Evolutionary conservation across 176 grass and related monocot genomes (phyloP).

Genomic region (Oryza meridionalis): DNA sequence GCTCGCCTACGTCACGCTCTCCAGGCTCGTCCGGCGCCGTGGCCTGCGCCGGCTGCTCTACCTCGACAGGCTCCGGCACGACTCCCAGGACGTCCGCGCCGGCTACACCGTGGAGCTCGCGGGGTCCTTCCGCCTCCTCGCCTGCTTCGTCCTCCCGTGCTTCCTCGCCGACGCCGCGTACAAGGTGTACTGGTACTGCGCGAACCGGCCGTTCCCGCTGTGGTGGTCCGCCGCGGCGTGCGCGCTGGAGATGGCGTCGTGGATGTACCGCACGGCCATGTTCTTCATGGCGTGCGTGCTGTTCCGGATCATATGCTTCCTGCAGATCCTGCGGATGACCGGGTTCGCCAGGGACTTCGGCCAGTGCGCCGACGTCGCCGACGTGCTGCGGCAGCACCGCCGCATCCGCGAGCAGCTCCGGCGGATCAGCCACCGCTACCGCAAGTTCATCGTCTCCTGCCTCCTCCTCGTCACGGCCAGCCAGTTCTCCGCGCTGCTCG

Average conservation of each 20-base stretch:
- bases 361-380: constrained; percentile 59
- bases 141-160: constrained; percentile 63
- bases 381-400: constrained; percentile 66
- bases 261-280: constrained; percentile 70
- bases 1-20: constrained; percentile 62
- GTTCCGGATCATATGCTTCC: constrained; percentile 80
- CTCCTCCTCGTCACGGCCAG: constrained; percentile 70
- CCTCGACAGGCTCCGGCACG: constrained; percentile 62
- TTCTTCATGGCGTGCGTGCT: constrained; percentile 76
- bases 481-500: constrained; percentile 71
- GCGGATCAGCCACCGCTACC: constrained; percentile 77
- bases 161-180: constrained; percentile 62
- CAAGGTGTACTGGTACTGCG: constrained; percentile 72
- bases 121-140: constrained; percentile 56
- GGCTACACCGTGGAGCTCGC: constrained; percentile 63
- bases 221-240: constrained; percentile 51
- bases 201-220: constrained; percentile 24
- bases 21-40: constrained; percentile 43
- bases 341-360: constrained; percentile 69
- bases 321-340: constrained; percentile 82
- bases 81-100: constrained; percentile 57
- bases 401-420: constrained; percentile 66
- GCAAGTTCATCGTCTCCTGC: constrained; percentile 71
- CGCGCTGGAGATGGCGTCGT: constrained; percentile 71
- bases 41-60: constrained; percentile 82